These are phyloP conservation scores for Oenanthe sinensis DNA, from an alignment of 129 eudicot species.

Conservation along the genomic window DNA sequence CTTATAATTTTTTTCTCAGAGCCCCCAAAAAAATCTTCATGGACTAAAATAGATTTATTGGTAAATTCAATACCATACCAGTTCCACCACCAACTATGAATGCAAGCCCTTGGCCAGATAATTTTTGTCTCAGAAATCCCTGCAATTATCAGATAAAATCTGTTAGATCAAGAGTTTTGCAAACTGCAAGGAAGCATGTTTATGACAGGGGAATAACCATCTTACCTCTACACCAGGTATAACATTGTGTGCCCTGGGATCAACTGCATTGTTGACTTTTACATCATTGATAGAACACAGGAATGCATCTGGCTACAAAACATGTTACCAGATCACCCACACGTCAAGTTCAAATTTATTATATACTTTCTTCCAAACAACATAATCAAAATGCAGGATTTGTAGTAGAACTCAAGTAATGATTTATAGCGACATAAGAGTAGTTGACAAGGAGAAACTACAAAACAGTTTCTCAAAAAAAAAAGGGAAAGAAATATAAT, in stretches of 20 bases:
- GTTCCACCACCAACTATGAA: slow-evolving; percentile 94
- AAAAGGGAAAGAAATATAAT: not conserved
- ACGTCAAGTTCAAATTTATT: not conserved
- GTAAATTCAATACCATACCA: slow-evolving; percentile 34
- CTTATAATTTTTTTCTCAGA: not conserved
- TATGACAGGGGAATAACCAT: not conserved
- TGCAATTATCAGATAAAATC: slow-evolving; percentile 26
- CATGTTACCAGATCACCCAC: slow-evolving; percentile 26
- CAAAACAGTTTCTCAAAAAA: not conserved
- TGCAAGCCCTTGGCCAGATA: slow-evolving; percentile 94
- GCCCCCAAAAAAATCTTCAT: not conserved
- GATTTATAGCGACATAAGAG: not conserved
- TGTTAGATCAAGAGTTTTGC: not conserved
- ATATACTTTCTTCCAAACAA: not conserved
- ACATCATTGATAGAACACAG: slow-evolving; percentile 93
- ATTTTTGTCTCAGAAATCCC: slow-evolving; percentile 93
- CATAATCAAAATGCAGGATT: not conserved
- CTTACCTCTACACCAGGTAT: slow-evolving; percentile 80
- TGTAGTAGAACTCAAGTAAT: not conserved
- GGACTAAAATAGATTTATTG: not conserved
- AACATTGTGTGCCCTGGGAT: slow-evolving; percentile 81
- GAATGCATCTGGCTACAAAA: slow-evolving; percentile 97
- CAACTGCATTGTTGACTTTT: slow-evolving; percentile 77
- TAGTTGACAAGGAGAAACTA: not conserved
- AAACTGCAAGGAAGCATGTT: slow-evolving; percentile 3